Conservation (phyloP, 2,329 filamentous ascomycete species). For the Xylaria sp. region DNA sequence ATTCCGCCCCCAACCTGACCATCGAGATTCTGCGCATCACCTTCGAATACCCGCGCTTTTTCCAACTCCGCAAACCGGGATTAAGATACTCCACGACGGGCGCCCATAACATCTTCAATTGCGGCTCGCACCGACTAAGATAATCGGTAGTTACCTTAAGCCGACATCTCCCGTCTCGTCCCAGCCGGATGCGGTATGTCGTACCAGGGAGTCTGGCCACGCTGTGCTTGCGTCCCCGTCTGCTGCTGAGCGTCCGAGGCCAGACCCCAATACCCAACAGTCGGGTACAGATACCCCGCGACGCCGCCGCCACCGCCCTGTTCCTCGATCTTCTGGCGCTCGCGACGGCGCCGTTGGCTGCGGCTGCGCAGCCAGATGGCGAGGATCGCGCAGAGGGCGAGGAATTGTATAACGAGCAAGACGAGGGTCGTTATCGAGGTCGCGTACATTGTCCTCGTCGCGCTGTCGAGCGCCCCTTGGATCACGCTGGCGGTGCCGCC, state of each 20-base stretch:
- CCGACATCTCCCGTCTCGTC: not conserved
- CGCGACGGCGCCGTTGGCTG: not conserved
- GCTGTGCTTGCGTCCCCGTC: not conserved
- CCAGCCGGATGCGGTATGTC: not conserved
- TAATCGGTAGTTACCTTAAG: not conserved
- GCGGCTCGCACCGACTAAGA: too few species aligned
- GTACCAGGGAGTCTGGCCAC: not conserved
- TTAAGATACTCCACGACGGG: not conserved
- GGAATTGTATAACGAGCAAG: not conserved
- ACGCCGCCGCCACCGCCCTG: too few species aligned
- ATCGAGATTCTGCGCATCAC: not conserved
- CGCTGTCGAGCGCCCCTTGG: not conserved
- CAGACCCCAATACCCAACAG: not conserved
- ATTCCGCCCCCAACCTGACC: not conserved
- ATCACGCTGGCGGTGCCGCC: not conserved
- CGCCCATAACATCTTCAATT: not conserved
- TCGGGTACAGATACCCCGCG: not conserved
- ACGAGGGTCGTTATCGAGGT: not conserved
- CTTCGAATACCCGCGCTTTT: not conserved
- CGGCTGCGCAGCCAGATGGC: slow-evolving; percentile 4
- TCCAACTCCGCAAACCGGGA: not conserved
- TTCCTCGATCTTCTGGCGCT: not conserved
- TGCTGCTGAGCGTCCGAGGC: not conserved
- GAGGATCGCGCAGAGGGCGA: not conserved
- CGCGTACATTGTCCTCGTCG: not conserved